Evolutionary conservation across 208 protist species (phyloP).

Genomic region (Phytomonas sp.): DNA sequence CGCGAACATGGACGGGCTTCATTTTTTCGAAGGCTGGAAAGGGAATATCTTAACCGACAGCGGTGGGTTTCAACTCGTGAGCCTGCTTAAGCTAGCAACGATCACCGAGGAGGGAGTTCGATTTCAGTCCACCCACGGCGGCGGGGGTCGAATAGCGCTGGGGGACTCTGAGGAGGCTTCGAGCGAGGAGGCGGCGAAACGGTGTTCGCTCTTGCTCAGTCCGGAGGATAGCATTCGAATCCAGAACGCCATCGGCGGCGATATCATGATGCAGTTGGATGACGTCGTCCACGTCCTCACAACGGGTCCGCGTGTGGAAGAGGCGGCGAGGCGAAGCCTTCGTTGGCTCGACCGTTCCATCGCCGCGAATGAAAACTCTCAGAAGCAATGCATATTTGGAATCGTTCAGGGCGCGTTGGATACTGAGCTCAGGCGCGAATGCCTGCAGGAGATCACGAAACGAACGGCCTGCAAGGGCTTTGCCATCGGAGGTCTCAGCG

Average conservation of each 20-base stretch:
- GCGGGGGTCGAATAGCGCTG: constrained; percentile 17
- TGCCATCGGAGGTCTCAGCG: constrained; percentile 98
- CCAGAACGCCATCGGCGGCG: constrained; percentile 97
- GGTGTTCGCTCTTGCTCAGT: constrained; percentile 91
- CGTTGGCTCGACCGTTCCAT: constrained; percentile 98
- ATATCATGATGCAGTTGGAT: constrained; percentile 99
- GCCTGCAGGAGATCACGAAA: constrained; percentile 90
- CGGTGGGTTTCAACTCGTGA: constrained; percentile 99
- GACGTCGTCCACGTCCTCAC: constrained; percentile 94
- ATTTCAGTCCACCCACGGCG: constrained; percentile 97
- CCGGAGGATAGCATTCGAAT: constrained; percentile 97
- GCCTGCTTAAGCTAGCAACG: constrained; percentile 92
- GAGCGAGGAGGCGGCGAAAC: constrained; percentile 3
- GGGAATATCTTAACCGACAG: constrained; percentile 96
- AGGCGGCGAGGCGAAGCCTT: constrained; percentile 93
- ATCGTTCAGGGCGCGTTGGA: constrained; percentile 98
- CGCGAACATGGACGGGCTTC: constrained; percentile 94
- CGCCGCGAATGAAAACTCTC: constrained; percentile 84
- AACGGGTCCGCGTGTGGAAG: constrained; percentile 88
- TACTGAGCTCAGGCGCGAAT: constrained; percentile 78
- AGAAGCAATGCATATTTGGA: constrained; percentile 97
- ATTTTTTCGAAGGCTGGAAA: constrained; percentile 95
- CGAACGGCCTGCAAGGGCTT: constrained; percentile 92
- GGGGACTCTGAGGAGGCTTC: neutral
- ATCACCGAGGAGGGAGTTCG: constrained; percentile 98